Conservation (phyloP, 768 basidiomycete species). For the Tylopilus rubrobrunneus region DNA sequence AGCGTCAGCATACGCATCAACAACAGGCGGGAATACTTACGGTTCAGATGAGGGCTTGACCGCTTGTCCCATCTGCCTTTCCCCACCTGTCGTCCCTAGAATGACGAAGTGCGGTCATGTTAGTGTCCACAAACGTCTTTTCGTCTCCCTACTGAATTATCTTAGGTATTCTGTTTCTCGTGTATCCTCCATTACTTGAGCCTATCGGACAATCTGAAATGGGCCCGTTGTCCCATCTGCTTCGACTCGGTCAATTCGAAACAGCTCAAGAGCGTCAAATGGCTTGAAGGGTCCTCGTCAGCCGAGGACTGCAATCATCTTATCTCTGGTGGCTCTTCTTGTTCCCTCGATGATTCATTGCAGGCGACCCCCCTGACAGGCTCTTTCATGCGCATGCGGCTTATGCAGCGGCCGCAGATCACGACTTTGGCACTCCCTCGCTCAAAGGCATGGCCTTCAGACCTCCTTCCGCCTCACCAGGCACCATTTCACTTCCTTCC, state of each 20-base stretch:
- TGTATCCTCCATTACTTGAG: constrained; percentile 91
- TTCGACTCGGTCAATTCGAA: constrained; percentile 88
- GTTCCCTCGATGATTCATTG: constrained; percentile 33
- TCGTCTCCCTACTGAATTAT: constrained; percentile 14
- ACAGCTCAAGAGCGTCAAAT: constrained; percentile 91
- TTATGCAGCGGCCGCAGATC: constrained; percentile 91
- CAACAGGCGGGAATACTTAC: constrained; percentile 43
- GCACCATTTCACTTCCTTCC: constrained; percentile 96
- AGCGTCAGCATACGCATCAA: constrained; percentile 67
- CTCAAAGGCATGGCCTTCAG: constrained; percentile 91
- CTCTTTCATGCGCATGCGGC: constrained; percentile 72
- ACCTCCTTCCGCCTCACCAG: constrained; percentile 84
- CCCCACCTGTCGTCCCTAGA: constrained; percentile 81
- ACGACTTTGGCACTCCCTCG: constrained; percentile 93
- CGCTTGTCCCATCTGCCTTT: constrained; percentile 93
- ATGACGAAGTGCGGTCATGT: constrained; percentile 99
- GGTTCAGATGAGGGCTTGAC: constrained; percentile 57
- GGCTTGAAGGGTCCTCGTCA: constrained; percentile 58
- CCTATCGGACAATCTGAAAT: constrained; percentile 76
- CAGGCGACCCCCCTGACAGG: constrained; percentile 47
- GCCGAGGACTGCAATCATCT: constrained; percentile 29
- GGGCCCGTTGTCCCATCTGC: constrained; percentile 94
- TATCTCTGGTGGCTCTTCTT: constrained; percentile 40
- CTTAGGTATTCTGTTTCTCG: constrained; percentile 88
- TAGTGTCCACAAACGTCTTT: constrained; percentile 33